Conservation (phyloP, 768 basidiomycete species). For the Leccinellum luteum region DNA sequence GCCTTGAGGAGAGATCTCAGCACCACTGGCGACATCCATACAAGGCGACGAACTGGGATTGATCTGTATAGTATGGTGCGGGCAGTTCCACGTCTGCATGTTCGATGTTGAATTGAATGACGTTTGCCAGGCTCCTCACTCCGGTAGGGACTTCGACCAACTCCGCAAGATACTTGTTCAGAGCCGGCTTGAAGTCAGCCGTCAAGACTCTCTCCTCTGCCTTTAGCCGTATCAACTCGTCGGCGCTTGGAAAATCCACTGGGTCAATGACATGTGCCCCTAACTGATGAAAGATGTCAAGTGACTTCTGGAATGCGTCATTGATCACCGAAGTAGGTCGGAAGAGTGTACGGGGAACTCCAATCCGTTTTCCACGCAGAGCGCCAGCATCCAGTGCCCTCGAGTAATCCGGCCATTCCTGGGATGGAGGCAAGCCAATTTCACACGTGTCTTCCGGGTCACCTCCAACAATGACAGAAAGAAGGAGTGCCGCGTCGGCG, state of each 20-base stretch:
- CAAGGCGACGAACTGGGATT: conserved; percentile 31
- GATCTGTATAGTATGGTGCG: conserved; percentile 34
- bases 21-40: background rate
- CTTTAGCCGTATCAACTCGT: conserved; percentile 44
- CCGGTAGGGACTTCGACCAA: conserved; percentile 57
- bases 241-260: conserved; percentile 55
- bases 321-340: conserved; percentile 23
- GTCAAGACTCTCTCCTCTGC: conserved; percentile 55
- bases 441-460: conserved; percentile 39
- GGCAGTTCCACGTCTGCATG: conserved; percentile 48
- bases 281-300: conserved; percentile 36
- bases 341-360: conserved; percentile 41
- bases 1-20: conserved; percentile 14
- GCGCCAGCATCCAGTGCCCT: conserved; percentile 47
- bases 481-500: conserved; percentile 37
- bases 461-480: conserved; percentile 40
- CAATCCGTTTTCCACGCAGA: conserved; percentile 44
- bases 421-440: conserved; percentile 44
- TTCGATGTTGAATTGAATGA: conserved; percentile 56
- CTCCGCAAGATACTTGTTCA: conserved; percentile 44
- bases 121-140: conserved; percentile 52
- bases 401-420: conserved; percentile 52
- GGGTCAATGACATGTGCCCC: conserved; percentile 57
- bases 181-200: conserved; percentile 55
- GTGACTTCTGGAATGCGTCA: conserved; percentile 37